Base-by-base conservation (phyloP, 1,284 basidiomycete genomes). In the Boletus mariae region DNA sequence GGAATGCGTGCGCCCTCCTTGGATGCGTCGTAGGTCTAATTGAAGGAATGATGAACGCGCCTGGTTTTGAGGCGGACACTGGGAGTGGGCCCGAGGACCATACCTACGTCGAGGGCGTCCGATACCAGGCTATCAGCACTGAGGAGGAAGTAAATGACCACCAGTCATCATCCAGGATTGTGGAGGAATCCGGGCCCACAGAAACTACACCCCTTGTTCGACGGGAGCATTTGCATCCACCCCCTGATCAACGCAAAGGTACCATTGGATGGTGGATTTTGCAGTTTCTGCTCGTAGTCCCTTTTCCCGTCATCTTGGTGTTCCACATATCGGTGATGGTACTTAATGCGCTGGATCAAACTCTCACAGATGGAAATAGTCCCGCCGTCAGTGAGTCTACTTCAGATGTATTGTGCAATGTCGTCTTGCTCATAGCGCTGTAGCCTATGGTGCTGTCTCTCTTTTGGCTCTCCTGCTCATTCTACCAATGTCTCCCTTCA, bases 401-500 rank as follows among this genome's bases (percentile, higher is more conserved):
- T 35, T 45, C 26, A 5, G 23, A 12, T 1, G 7, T 5, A 17
- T 1, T 2, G 26, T 46, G 0, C 25, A 37, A 3, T 15, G 42
- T 45, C 52, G 2, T 25, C 31, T 42, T 34, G 45, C 42, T 61
- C 31, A 61, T 15, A n/a, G 40, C 47, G 9, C 23, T 53, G 15
- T 58, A 86, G 87, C 85, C 1, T 89, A 87, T 60, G 60, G 69
- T 12, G 59, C 66, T 0, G 59, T 79, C 1, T 75, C 79, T 0
- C 15, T 82, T 4, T 56, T 83, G 9, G 73, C 78, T 1, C 61
- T 81, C 32, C 59, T 85, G 20, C 68, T 83, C 23, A 62, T 84
- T 52, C 62, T 87, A 1, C 87, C 86, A 0, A 61, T 87, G 28
- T 75, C 80, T 1, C 85, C 86, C 0, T 87, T 87, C 67, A 72